phyloP scores from a whole-genome alignment of 176 grass and related monocot species.

The Guadua angustifolia region DNA sequence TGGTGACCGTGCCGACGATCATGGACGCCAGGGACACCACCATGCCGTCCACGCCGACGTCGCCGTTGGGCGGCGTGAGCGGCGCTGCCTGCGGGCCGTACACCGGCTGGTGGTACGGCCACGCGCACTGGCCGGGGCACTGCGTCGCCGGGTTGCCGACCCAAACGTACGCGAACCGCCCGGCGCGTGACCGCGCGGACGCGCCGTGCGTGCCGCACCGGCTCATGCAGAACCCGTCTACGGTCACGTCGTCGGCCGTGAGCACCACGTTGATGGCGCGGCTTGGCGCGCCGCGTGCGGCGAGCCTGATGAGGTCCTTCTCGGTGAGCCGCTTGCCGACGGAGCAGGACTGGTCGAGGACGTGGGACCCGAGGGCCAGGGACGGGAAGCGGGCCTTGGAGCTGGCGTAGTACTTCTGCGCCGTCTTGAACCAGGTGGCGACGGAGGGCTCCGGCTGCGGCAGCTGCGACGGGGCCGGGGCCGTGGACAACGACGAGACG shows the following conservation, averaged over 20 bases:
- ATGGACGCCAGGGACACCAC: constrained; percentile 85
- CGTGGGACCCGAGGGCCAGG: constrained; percentile 38
- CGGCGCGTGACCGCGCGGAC: constrained; percentile 45
- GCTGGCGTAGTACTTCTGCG: constrained; percentile 66
- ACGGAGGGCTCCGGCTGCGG: constrained; percentile 60
- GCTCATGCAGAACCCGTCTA: constrained; percentile 92
- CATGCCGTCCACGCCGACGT: constrained; percentile 89
- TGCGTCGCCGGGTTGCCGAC: constrained; percentile 83
- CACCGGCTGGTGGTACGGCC: constrained; percentile 93
- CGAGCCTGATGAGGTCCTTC: constrained; percentile 56
- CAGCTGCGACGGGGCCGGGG: neutral
- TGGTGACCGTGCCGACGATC: constrained; percentile 77
- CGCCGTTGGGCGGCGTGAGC: constrained; percentile 83
- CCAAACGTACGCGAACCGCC: constrained; percentile 88
- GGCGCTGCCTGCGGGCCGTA: constrained; percentile 86
- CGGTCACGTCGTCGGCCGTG: constrained; percentile 74
- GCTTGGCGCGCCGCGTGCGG: constrained; percentile 36
- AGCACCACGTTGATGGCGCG: constrained; percentile 81
- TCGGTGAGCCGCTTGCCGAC: constrained; percentile 57
- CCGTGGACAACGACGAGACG: constrained; percentile 52
- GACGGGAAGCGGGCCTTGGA: constrained; percentile 59
- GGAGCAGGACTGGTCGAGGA: constrained; percentile 58
- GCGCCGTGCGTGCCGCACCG: constrained; percentile 84
- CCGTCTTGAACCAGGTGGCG: constrained; percentile 77
- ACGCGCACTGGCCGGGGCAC: constrained; percentile 90